Base-by-base conservation (phyloP, 768 basidiomycete species). In the Mycena amicta region DNA sequence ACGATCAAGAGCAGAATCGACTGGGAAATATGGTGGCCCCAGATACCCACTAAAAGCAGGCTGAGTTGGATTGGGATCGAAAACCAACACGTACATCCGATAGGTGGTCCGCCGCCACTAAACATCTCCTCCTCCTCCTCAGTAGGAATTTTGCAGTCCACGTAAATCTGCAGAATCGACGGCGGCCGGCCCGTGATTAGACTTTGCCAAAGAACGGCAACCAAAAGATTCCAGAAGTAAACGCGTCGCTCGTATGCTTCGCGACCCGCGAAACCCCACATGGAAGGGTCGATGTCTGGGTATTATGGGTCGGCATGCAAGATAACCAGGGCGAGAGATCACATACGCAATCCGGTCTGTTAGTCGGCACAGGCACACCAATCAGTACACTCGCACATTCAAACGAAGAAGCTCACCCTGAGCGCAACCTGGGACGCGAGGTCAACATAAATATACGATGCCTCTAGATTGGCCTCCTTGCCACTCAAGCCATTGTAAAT, bases 221-320 rank as follows among this genome's bases (percentile, higher is more conserved):
- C 55, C 61, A 83, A 69, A 28, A 84, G 69, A 64, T 80, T 80
- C 81, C 82, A 85, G 68, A 84, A 84, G 70, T 80, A 83, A 6
- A 76, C 71, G 22, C 83, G 77, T 56, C 83, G 75, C 26, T 81
- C 80, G 59, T 85, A 83, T 5, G 77, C 80, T 45, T 82, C 82
- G 52, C 75, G 79, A 13, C 76, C 80, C 45, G 73, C 53, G 47
- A 85, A 74, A 37, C 77, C 73, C 83, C 83, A 84, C 62, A 76
- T 69, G 11, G 77, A 76, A 16, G 82, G 81, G 68, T 83, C 80
- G 43, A 81, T 70, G 64, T 83, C 78, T 80, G 58, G n/a, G 18
- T 8, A 37, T 37, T 37, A 37, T 45, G 43, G 22, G 22, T 23
- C 43, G 13, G 13, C 43, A 45, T n/a, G 8, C 8, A 16, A 23